Evolutionary conservation across 2,329 filamentous ascomycete species (phyloP).

Genomic region (Ophiocordyceps polyrhachis-furcata): DNA sequence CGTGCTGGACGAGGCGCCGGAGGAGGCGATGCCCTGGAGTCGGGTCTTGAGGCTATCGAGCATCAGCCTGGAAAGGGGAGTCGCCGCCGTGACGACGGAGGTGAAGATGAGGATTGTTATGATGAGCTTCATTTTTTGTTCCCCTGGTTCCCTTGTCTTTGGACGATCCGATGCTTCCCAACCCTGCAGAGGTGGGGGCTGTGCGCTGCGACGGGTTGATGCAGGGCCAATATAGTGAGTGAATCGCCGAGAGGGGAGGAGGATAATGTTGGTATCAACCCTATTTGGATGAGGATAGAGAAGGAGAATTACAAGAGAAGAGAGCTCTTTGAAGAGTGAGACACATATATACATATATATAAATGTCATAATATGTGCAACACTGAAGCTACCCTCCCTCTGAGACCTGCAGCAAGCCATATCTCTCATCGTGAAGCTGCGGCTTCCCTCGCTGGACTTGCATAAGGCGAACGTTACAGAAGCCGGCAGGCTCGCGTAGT

Average conservation of each 20-base stretch:
- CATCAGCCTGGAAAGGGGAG: constrained; percentile 4
- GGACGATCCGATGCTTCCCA: neutral
- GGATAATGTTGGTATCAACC: neutral
- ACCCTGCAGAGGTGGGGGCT: neutral
- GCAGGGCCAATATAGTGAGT: too few relatives aligned
- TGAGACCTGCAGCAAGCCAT: neutral
- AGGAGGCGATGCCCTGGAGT: constrained; percentile 7
- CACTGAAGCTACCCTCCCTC: too few relatives aligned
- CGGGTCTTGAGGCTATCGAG: constrained; percentile 9
- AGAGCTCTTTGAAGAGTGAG: too few relatives aligned
- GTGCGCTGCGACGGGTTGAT: neutral
- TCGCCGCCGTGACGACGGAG: neutral
- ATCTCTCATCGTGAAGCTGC: neutral
- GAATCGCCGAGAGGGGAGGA: neutral
- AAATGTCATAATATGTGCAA: too few relatives aligned
- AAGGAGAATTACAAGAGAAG: too few relatives aligned
- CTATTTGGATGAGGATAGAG: too few relatives aligned
- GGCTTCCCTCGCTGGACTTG: too few relatives aligned
- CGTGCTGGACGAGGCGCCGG: constrained; percentile 6
- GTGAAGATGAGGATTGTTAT: neutral
- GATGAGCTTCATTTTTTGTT: neutral
- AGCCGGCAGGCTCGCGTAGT: neutral
- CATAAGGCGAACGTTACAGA: neutral
- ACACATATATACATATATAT: too few relatives aligned
- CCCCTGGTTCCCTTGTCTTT: too few relatives aligned